Percentiles rank a stretch among this genome's conserved stretches.
These are phyloP conservation scores for Xylaria nigripes DNA, from an alignment of 495 filamentous ascomycete genomes.

Conservation along the genomic window DNA sequence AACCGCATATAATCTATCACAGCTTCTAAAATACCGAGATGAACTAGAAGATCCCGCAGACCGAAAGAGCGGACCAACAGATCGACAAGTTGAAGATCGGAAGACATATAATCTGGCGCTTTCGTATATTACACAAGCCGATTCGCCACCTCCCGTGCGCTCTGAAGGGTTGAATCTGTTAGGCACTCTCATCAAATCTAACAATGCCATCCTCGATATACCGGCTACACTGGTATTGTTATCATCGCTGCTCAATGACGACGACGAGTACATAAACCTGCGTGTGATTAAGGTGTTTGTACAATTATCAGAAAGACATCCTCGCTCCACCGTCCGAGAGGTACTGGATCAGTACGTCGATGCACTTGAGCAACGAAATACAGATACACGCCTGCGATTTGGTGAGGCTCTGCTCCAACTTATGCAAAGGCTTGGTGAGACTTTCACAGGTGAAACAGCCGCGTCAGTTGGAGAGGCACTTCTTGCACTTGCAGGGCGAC, in stretches of 20 bases:
- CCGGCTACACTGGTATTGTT: conserved; percentile 58
- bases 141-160: conserved; percentile 66
- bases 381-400: conserved; percentile 62
- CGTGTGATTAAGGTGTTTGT: conserved; percentile 61
- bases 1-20: conserved; percentile 50
- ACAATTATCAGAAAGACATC: conserved; percentile 56
- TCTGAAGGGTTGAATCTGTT: conserved; percentile 70
- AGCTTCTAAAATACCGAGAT: conserved; percentile 50
- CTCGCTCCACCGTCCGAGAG: conserved; percentile 54
- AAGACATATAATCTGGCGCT: conserved; percentile 65
- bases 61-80: conserved; percentile 23
- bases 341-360: conserved; percentile 66
- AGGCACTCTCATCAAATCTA: conserved; percentile 51
- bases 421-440: conserved; percentile 56
- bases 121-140: conserved; percentile 56
- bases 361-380: conserved; percentile 43
- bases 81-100: conserved; percentile 52
- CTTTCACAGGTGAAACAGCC: conserved; percentile 50
- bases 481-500: conserved; percentile 58
- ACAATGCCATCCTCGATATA: conserved; percentile 62
- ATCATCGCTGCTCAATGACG: conserved; percentile 56
- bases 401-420: conserved; percentile 66
- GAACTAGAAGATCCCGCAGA: conserved; percentile 35
- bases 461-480: conserved; percentile 52
- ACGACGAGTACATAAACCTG: conserved; percentile 69